Base-by-base conservation (phyloP, 208 protist species). In the Crithidia thermophila region DNA sequence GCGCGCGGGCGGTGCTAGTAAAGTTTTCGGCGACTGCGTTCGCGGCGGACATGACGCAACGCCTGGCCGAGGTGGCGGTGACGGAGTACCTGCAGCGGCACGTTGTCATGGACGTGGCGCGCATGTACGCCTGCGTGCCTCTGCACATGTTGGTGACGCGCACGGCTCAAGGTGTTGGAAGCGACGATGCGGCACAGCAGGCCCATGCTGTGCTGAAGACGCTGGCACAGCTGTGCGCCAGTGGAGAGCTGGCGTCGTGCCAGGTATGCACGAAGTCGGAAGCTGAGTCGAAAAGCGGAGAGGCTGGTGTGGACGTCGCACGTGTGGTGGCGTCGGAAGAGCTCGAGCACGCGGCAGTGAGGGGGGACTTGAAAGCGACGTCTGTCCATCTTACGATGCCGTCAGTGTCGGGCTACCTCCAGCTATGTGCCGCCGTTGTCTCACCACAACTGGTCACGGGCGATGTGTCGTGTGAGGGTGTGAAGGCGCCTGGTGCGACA, bases 41-140 rank as follows among this genome's bases (percentile, higher is more conserved):
- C 18, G 47, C 52, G 9, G 39, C 34, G 13, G 73, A 72, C 23
- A 45, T 64, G 56, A 66, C 72, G 1, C 20, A 60, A 40, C 23
- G 23, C 31, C 9, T 69, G 11, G 75, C 71, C 16, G 52, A 31
- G 47, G 28, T n/a, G n/a, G 56, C 62, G 5, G 55, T 62, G 34
- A 14, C 36, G 14, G 3, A 23, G 30, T 45, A 58, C 43, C 57
- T 86, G 57, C 58, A 63, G 11, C 72, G 64, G 6, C 79, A 85
- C 72, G 62, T 84, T 0, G 30, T 88, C 21, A 46, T 75, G 1
- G 78, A 85, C 39, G 21, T 79, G 30, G 79, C 81, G 31, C 75
- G 67, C 53, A 33, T 79, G 30, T 75, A 79, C 52, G 53, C 71
- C 23, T 64, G 56, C 16, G 62, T 86, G 10, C 70, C 72, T 13